Percentiles rank a stretch among this genome's conserved stretches.
These are phyloP conservation scores for Ganoderma meredithae DNA, from an alignment of 1,284 basidiomycete genomes.

Conservation along the genomic window DNA sequence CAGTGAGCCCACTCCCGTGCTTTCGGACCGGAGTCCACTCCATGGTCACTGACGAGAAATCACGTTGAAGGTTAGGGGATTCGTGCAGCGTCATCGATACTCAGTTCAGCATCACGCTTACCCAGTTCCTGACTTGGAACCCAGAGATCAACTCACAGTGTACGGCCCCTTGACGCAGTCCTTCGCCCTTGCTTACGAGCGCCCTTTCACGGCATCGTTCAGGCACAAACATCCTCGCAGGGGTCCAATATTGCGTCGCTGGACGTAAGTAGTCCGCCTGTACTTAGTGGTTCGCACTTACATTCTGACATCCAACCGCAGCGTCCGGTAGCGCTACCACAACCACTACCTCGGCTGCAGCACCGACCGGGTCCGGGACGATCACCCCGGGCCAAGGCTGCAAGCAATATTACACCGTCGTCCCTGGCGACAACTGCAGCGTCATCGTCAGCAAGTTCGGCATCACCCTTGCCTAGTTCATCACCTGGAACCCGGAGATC, in stretches of 20 bases:
- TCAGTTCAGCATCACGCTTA: conserved; percentile 7
- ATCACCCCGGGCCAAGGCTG: conserved; percentile 11
- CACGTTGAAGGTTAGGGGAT: neutral
- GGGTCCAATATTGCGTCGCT: neutral
- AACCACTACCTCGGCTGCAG: neutral
- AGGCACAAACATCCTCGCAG: neutral
- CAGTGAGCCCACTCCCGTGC: neutral
- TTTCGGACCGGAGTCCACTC: no score
- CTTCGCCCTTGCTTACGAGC: no score
- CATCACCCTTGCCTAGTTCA: conserved; percentile 10
- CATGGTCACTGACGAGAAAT: neutral
- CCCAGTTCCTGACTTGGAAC: conserved; percentile 9
- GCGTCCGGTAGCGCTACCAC: neutral
- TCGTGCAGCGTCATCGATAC: neutral
- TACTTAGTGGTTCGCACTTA: neutral
- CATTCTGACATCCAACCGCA: neutral
- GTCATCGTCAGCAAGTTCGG: conserved; percentile 20
- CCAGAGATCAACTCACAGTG: conserved; percentile 10
- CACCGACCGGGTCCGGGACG: conserved; percentile 11
- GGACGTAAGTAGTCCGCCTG: neutral
- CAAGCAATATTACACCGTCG: conserved; percentile 23
- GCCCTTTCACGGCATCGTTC: neutral
- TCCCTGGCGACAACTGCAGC: conserved; percentile 21
- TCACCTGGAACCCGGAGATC: neutral
- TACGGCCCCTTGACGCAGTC: no score